Base-by-base conservation (phyloP, 331 rosid genomes). In the Acacia concinna region DNA sequence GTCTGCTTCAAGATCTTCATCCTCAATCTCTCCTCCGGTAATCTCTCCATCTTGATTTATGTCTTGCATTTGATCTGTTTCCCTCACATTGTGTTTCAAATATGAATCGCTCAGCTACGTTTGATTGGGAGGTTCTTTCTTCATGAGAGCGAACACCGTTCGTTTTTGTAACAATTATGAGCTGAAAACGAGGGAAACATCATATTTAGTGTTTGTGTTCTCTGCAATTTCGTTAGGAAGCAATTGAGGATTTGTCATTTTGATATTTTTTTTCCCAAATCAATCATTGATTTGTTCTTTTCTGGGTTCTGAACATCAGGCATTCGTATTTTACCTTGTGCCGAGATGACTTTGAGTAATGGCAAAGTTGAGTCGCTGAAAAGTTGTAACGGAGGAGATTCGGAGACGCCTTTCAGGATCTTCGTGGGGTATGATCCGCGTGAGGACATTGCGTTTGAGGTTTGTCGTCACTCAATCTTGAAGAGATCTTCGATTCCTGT, bases 401-500 rank as follows among this genome's bases (percentile, higher is more conserved):
- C 66, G 18, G 66, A 28, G 66, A 25, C 35, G 66, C 66, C 35
- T 59, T 59, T 59, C 66, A 59, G 66, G 66, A 59, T 59, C 66
- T 59, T 59, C 20, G 66, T 59, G 66, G 66, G 66, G 66, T 59
- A 59, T 59, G 66, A 59, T 25, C 66, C 66, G 35, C 66, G 66
- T 59, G 66, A 59, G 32, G 66, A 59, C 66, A 12, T 27, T 59
- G 66, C 66, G 9, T 59, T 11, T 59, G 66, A 59, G 66, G 66
- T 59, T 20, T 59, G 66, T 27, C 66, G 66, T 20, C 66, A 27
- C 66, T 59, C 66, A 59, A 13, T 59, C 66, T 59, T 59, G 32
- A 59, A 59, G 66, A 59, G 66, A 27, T 59, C 66, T 27, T 59
- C 66, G 35, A 59, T 59, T 59, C 35, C 66, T 59, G 66, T 59